phyloP scores from a whole-genome alignment of 768 basidiomycete genomes.

The Strobilomyces dryophilus region DNA sequence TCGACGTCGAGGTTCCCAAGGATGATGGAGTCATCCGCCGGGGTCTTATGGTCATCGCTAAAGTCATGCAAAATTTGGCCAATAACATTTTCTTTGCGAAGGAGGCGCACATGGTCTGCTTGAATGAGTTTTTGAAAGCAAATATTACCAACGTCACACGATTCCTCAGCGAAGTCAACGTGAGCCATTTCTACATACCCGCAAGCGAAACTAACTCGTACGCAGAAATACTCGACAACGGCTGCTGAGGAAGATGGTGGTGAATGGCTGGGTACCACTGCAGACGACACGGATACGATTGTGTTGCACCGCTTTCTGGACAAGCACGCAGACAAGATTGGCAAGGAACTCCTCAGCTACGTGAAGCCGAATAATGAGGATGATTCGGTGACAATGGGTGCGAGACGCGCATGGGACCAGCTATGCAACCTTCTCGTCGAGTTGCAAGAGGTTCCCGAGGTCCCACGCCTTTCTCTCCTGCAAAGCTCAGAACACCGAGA shows the following conservation, averaged over 20 bases:
- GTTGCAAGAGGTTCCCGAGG: conserved; percentile 63
- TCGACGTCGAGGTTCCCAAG: conserved; percentile 77
- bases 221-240: conserved; percentile 40
- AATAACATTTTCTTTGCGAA: conserved; percentile 95
- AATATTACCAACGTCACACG: conserved; percentile 72
- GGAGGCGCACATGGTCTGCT: conserved; percentile 76
- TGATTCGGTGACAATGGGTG: conserved; percentile 49
- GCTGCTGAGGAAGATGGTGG: conserved; percentile 59
- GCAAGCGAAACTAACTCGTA: background rate
- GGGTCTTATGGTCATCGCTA: conserved; percentile 83
- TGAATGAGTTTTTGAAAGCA: conserved; percentile 70
- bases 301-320: conserved; percentile 83
- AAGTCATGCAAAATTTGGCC: conserved; percentile 89
- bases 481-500: conserved; percentile 53
- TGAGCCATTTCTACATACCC: conserved; percentile 28
- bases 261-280: conserved; percentile 70
- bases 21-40: conserved; percentile 61
- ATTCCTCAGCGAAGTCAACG: conserved; percentile 74
- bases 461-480: conserved; percentile 53
- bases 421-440: conserved; percentile 79
- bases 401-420: conserved; percentile 81
- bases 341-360: conserved; percentile 77
- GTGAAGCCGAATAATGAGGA: conserved; percentile 56
- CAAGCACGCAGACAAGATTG: conserved; percentile 82
- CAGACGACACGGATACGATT: conserved; percentile 80